These are phyloP conservation scores for Termitomyces sp. DNA, from an alignment of 768 basidiomycete genomes.

Conservation along the genomic window DNA sequence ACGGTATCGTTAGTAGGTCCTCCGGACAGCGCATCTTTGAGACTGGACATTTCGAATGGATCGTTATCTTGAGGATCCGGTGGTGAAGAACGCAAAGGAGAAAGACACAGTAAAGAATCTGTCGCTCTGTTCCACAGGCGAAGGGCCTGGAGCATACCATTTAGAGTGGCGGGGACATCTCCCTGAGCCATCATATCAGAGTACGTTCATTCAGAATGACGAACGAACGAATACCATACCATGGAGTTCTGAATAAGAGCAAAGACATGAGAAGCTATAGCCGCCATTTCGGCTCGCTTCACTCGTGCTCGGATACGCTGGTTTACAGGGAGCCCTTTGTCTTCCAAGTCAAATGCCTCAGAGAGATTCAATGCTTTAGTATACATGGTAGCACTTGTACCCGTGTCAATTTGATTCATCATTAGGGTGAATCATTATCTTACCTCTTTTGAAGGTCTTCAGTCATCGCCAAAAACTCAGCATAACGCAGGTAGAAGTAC, in stretches of 20 bases:
- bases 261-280: constrained; percentile 67
- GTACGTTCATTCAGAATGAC: neutral
- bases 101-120: constrained; percentile 61
- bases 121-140: constrained; percentile 80
- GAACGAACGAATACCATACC: constrained; percentile 48
- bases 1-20: constrained; percentile 12
- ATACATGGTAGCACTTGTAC: constrained; percentile 46
- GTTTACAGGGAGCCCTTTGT: constrained; percentile 46
- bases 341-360: constrained; percentile 34
- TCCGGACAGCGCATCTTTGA: constrained; percentile 39
- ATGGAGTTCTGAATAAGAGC: constrained; percentile 64
- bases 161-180: constrained; percentile 53
- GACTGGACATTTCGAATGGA: constrained; percentile 52
- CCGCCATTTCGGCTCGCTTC: constrained; percentile 61
- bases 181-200: constrained; percentile 38
- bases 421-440: neutral
- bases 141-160: constrained; percentile 62
- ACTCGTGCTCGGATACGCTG: constrained; percentile 61
- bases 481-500: constrained; percentile 59
- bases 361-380: constrained; percentile 55
- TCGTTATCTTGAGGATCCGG: constrained; percentile 38
- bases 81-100: constrained; percentile 27
- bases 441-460: constrained; percentile 65
- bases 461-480: constrained; percentile 57
- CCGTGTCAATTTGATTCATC: neutral